phyloP scores from a whole-genome alignment of 2,329 filamentous ascomycete species.

The Leptographium wingfieldii region DNA sequence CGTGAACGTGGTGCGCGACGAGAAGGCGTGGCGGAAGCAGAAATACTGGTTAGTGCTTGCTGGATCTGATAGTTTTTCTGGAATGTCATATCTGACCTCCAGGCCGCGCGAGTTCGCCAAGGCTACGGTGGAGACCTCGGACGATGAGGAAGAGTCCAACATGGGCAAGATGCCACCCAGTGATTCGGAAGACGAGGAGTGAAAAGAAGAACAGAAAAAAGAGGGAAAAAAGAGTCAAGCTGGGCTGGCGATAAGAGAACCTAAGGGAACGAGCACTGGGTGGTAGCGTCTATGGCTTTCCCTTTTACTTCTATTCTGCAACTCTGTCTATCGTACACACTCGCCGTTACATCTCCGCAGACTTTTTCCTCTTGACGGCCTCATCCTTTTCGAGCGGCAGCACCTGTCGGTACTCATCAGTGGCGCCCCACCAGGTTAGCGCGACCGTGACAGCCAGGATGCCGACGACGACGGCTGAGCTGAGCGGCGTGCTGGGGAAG shows the following conservation, averaged over 20 bases:
- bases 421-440: constrained; percentile 46
- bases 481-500: constrained; percentile 59
- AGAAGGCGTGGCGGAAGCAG: constrained; percentile 84
- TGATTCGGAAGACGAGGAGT: constrained; percentile 57
- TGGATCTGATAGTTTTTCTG: not conserved
- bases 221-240: not conserved
- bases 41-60: constrained; percentile 57
- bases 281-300: not conserved
- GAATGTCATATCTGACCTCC: not conserved
- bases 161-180: constrained; percentile 77
- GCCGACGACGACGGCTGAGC: constrained; percentile 52
- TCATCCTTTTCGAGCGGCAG: constrained; percentile 10
- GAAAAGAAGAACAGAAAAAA: constrained; percentile 1
- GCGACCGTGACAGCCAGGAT: constrained; percentile 55
- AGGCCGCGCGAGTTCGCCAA: constrained; percentile 75
- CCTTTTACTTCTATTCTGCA: not conserved
- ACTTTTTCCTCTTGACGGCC: constrained; percentile 7
- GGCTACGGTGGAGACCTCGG: constrained; percentile 30
- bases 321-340: not conserved
- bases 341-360: not conserved
- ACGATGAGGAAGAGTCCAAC: constrained; percentile 62
- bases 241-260: too few species aligned
- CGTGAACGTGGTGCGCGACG: constrained; percentile 81
- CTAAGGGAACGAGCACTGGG: not conserved
- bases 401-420: constrained; percentile 24